Conservation (phyloP, 768 basidiomycete species). For the Suillus sp. region DNA sequence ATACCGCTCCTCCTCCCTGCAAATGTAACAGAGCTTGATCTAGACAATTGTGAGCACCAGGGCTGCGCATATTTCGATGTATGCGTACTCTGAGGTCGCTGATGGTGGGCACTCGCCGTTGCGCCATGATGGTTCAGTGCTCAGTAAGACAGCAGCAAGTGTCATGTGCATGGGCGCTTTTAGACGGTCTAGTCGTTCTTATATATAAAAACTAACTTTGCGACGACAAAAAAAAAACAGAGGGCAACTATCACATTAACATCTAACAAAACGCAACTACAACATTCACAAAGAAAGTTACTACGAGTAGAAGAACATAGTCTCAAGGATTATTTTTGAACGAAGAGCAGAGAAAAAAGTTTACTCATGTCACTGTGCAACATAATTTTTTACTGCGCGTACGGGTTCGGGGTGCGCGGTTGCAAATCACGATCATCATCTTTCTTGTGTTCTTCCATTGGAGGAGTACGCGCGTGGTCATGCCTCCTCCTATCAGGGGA, state of each 20-base stretch:
- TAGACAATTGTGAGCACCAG: conserved; percentile 19
- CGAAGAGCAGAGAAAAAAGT: not conserved
- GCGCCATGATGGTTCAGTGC: conserved; percentile 27
- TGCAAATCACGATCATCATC: conserved; percentile 53
- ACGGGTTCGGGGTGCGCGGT: conserved; percentile 55
- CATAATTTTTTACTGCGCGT: conserved; percentile 34
- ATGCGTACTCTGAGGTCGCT: conserved; percentile 35
- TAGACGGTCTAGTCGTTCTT: not conserved
- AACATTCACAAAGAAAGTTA: conserved; percentile 2
- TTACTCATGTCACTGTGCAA: not conserved
- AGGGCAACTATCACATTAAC: conserved; percentile 10
- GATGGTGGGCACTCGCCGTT: conserved; percentile 34
- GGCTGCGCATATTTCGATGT: conserved; percentile 11
- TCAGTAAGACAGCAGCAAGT: not conserved
- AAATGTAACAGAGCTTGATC: conserved; percentile 82
- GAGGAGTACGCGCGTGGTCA: conserved; percentile 57
- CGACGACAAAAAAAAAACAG: not conserved
- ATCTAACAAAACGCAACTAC: conserved; percentile 10
- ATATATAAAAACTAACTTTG: not conserved
- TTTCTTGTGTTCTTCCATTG: conserved; percentile 42
- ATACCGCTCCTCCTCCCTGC: conserved; percentile 67
- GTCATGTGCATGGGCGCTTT: not conserved
- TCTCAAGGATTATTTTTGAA: conserved; percentile 4
- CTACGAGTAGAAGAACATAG: conserved; percentile 12
- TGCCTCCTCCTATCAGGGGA: conserved; percentile 46